These are phyloP conservation scores for Gossypium raimondii DNA, from an alignment of 345 rosid species.

Conservation along the genomic window DNA sequence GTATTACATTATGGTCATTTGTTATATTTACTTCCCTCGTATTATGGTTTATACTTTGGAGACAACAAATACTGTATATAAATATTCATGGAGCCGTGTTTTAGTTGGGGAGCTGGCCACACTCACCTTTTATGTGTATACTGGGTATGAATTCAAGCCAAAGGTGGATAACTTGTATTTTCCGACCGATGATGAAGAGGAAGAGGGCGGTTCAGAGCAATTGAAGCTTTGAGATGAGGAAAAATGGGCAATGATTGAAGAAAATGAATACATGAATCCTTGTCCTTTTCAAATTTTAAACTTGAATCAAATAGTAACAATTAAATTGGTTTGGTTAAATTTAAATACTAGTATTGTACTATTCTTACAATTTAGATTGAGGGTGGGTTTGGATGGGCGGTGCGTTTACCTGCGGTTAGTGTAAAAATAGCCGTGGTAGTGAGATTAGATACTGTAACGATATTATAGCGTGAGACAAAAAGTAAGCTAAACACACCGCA, in stretches of 20 bases:
- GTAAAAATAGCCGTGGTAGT: too few species aligned
- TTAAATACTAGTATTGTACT: too few species aligned
- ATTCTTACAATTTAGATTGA: too few species aligned
- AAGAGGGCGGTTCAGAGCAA: constrained; percentile 89
- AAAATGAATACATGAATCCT: background rate
- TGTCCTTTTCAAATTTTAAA: too few species aligned
- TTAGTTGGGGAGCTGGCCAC: constrained; percentile 89
- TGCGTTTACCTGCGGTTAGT: too few species aligned
- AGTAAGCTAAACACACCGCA: too few species aligned
- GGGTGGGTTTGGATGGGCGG: too few species aligned
- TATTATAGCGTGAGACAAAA: too few species aligned
- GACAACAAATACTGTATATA: constrained; percentile 69
- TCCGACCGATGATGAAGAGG: constrained; percentile 89
- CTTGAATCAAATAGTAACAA: too few species aligned
- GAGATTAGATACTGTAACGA: too few species aligned
- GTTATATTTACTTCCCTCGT: constrained; percentile 88
- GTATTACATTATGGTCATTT: constrained; percentile 86
- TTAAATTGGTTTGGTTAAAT: too few species aligned
- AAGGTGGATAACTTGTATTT: constrained; percentile 92
- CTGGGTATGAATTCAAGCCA: constrained; percentile 83
- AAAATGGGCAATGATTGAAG: background rate
- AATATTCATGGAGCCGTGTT: constrained; percentile 80
- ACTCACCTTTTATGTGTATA: constrained; percentile 71
- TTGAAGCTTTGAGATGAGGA: constrained; percentile 50
- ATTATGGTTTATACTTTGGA: constrained; percentile 81